Evolutionary conservation across 768 basidiomycete species (phyloP).

Genomic region (Xerocomellus chrysenteron): DNA sequence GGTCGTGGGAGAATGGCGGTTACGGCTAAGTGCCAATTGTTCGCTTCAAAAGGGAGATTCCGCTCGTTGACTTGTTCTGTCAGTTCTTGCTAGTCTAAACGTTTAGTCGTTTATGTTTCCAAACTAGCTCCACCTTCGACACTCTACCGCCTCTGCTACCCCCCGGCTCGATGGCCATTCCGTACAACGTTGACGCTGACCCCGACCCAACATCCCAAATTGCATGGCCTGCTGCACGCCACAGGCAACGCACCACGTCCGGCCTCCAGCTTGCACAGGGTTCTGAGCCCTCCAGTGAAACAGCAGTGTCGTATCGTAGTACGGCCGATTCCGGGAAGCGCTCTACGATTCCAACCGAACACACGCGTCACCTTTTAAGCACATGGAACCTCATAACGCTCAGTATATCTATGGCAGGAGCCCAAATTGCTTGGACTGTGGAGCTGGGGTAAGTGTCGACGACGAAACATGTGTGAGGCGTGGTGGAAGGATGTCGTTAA

Average conservation of each 20-base stretch:
- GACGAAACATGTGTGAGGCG: background rate
- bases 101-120: constrained; percentile 10
- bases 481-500: background rate
- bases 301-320: constrained; percentile 30
- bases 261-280: constrained; percentile 23
- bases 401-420: constrained; percentile 91
- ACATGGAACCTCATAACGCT: constrained; percentile 79
- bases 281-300: constrained; percentile 19
- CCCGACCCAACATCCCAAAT: constrained; percentile 81
- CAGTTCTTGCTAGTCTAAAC: background rate
- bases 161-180: constrained; percentile 54
- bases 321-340: constrained; percentile 33
- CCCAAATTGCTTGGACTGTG: constrained; percentile 94
- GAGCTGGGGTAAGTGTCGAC: constrained; percentile 73
- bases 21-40: background rate
- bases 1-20: constrained; percentile 28
- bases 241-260: constrained; percentile 31
- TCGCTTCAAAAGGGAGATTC: constrained; percentile 18
- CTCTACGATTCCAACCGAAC: constrained; percentile 18
- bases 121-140: background rate
- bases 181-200: constrained; percentile 50
- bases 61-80: background rate
- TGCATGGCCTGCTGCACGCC: constrained; percentile 61
- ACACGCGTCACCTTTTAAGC: constrained; percentile 26
- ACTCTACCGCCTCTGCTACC: background rate